Conservation (phyloP, 2,329 filamentous ascomycete genomes). For the Plenodomus biglobosus region DNA sequence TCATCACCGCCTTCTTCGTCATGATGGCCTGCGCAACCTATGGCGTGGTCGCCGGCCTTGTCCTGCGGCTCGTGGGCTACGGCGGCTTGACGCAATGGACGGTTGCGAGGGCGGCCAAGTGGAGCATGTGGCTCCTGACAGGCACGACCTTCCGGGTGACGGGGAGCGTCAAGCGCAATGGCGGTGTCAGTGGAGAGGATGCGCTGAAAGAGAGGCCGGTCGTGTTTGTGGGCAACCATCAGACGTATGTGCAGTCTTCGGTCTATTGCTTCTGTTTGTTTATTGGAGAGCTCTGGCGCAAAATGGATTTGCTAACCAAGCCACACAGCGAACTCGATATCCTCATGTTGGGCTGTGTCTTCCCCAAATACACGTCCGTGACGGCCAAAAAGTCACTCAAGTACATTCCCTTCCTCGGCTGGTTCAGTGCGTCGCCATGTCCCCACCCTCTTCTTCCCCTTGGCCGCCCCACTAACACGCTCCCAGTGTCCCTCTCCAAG, state of each 20-base stretch:
- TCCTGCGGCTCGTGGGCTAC: constrained; percentile 70
- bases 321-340: constrained; percentile 77
- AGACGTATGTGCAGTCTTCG: constrained; percentile 70
- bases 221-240: constrained; percentile 92
- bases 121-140: constrained; percentile 70
- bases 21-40: constrained; percentile 58
- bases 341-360: constrained; percentile 83
- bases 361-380: constrained; percentile 88
- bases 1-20: constrained; percentile 48
- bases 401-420: constrained; percentile 80
- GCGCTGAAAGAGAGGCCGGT: constrained; percentile 63
- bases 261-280: too few relatives aligned
- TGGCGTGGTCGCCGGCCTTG: constrained; percentile 72
- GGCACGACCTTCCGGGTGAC: constrained; percentile 76
- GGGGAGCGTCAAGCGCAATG: constrained; percentile 34
- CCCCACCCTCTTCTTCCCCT: background rate
- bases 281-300: too few relatives aligned
- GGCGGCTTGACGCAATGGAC: constrained; percentile 84
- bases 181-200: constrained; percentile 36
- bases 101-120: constrained; percentile 76
- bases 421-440: constrained; percentile 69
- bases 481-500: constrained; percentile 72
- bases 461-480: constrained; percentile 6
- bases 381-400: constrained; percentile 87
- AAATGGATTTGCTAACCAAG: background rate